These are phyloP conservation scores for Leptographium radiaticola DNA, from an alignment of 2,329 filamentous ascomycete genomes.

Conservation along the genomic window DNA sequence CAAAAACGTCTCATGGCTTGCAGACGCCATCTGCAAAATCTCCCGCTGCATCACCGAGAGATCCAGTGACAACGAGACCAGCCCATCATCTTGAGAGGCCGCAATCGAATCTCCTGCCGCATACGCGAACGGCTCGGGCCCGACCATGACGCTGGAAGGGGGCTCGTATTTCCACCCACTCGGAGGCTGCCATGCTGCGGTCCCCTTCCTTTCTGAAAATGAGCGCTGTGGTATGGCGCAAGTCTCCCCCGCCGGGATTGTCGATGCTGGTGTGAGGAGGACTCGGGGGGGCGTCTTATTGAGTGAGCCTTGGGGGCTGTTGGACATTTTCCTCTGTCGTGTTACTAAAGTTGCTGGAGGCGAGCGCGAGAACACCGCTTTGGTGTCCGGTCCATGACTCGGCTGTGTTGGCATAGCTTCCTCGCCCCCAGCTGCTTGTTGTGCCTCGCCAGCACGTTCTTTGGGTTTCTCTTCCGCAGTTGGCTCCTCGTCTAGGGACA, in stretches of 20 bases:
- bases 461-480: background rate
- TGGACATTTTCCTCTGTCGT: background rate
- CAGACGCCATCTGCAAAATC: slow-evolving; percentile 40
- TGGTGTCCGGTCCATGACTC: background rate
- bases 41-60: slow-evolving; percentile 34
- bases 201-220: background rate
- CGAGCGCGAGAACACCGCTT: background rate
- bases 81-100: slow-evolving; percentile 2
- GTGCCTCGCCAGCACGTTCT: background rate
- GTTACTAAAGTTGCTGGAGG: background rate
- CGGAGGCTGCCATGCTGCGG: background rate
- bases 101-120: background rate
- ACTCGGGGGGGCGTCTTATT: background rate
- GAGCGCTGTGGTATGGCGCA: background rate
- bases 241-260: background rate
- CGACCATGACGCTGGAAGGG: slow-evolving; percentile 1
- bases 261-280: background rate
- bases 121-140: background rate
- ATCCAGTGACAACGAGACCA: slow-evolving; percentile 16
- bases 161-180: slow-evolving; percentile 1
- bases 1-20: slow-evolving; percentile 37
- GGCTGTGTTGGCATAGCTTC: background rate
- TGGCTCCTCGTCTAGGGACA: slow-evolving; percentile 8
- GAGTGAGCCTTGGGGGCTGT: background rate
- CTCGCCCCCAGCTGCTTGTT: background rate